Percentiles rank a stretch among this genome's conserved stretches.
Evolutionary conservation across 176 grass and related monocot genomes (phyloP).

Genomic region (Typha latifolia): DNA sequence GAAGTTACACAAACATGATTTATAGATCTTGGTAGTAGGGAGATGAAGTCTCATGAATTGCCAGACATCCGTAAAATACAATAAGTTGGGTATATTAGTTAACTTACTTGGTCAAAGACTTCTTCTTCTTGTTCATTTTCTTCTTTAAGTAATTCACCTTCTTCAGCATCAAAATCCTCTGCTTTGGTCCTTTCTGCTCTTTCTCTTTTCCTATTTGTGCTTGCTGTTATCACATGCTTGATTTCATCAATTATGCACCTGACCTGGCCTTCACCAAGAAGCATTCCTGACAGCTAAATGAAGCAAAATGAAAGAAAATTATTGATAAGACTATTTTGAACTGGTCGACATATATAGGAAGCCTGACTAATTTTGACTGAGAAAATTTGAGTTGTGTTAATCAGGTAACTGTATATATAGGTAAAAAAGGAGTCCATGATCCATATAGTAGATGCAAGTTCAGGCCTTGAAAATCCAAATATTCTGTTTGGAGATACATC

Average conservation of each 20-base stretch:
- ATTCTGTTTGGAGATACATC: too few relatives aligned
- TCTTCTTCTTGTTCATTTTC: conserved; percentile 99
- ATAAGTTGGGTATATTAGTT: too few relatives aligned
- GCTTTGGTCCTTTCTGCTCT: conserved; percentile 79
- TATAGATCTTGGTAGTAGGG: background rate
- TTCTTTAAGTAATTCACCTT: conserved; percentile 93
- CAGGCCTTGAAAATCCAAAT: too few relatives aligned
- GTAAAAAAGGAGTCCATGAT: too few relatives aligned
- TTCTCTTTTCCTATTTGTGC: conserved; percentile 82
- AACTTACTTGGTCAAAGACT: conserved; percentile 87
- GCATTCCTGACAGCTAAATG: conserved; percentile 59
- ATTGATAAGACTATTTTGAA: too few relatives aligned
- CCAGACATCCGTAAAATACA: too few relatives aligned
- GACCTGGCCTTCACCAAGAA: conserved; percentile 90
- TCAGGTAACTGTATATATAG: too few relatives aligned
- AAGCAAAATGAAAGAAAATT: background rate
- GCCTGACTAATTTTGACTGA: too few relatives aligned
- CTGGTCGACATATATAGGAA: too few relatives aligned
- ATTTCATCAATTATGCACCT: conserved; percentile 80
- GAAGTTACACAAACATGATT: conserved; percentile 12
- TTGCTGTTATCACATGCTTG: conserved; percentile 97
- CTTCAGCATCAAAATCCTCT: conserved; percentile 98
- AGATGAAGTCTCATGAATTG: background rate
- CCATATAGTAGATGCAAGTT: too few relatives aligned
- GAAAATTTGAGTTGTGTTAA: too few relatives aligned